These are phyloP conservation scores for Juncus effusus DNA, from an alignment of 176 grass and related monocot species.

Conservation along the genomic window DNA sequence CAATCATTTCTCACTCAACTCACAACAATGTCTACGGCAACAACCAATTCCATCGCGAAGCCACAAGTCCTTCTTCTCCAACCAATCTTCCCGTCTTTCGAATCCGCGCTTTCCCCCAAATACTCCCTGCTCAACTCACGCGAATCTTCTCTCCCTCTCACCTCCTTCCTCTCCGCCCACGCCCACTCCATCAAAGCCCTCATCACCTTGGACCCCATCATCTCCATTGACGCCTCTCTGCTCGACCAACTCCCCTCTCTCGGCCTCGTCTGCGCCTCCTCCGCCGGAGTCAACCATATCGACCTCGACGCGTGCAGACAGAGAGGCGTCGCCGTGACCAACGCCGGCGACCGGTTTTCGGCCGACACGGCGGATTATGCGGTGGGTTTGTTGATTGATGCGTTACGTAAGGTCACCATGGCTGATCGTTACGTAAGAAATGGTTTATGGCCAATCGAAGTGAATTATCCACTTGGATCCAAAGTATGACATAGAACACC, in stretches of 20 bases:
- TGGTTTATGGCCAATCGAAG: constrained; percentile 22
- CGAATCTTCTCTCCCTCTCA: constrained; percentile 16
- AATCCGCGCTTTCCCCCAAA: constrained; percentile 3
- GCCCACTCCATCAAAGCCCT: constrained; percentile 3
- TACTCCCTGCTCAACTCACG: constrained; percentile 25
- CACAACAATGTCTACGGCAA: neutral
- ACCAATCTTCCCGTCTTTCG: neutral
- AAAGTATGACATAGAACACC: neutral
- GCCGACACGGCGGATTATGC: constrained; percentile 35
- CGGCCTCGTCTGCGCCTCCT: constrained; percentile 18
- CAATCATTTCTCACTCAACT: neutral
- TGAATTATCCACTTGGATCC: constrained; percentile 24
- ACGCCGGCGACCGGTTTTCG: constrained; percentile 30
- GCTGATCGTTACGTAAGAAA: constrained; percentile 28
- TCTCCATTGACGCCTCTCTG: constrained; percentile 9
- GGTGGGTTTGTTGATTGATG: constrained; percentile 37
- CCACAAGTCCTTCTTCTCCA: constrained; percentile 33
- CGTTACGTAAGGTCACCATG: constrained; percentile 23
- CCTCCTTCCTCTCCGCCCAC: constrained; percentile 31
- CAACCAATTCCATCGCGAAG: neutral
- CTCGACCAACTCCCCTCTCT: constrained; percentile 32
- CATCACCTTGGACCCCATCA: neutral
- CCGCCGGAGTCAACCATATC: constrained; percentile 30
- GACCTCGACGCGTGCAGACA: constrained; percentile 35
- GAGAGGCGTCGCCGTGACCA: constrained; percentile 36